A percentile compares a stretch with the other conserved stretches of the same genome.
Evolutionary conservation across 2,329 filamentous ascomycete species (phyloP).

Genomic region (Dothideomycetes sp.): DNA sequence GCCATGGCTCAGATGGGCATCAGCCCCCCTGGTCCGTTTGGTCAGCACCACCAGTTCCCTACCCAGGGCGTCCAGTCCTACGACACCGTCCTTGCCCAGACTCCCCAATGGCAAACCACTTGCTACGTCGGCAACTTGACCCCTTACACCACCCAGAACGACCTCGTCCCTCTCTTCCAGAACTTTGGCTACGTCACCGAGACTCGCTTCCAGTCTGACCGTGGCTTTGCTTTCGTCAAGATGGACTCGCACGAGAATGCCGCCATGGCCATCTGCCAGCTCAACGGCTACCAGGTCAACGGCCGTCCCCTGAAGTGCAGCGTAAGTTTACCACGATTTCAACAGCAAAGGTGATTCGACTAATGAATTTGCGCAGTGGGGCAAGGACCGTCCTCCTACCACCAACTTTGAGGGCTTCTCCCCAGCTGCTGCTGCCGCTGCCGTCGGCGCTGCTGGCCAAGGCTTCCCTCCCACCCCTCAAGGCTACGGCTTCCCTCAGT

Average conservation of each 20-base stretch:
- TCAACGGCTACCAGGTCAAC: conserved; percentile 97
- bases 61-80: conserved; percentile 95
- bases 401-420: conserved; percentile 68
- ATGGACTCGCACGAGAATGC: conserved; percentile 98
- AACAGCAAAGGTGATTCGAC: conserved; percentile 17
- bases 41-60: conserved; percentile 86
- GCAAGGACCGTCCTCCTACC: conserved; percentile 92
- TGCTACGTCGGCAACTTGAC: conserved; percentile 97
- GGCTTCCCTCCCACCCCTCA: conserved; percentile 64
- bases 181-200: conserved; percentile 98
- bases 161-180: conserved; percentile 94
- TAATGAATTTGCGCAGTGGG: conserved; percentile 59
- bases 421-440: conserved; percentile 58
- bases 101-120: conserved; percentile 95
- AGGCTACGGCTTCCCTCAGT: conserved; percentile 83
- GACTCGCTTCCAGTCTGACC: conserved; percentile 94
- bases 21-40: conserved; percentile 92
- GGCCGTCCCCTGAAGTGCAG: conserved; percentile 96
- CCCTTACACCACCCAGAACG: conserved; percentile 92
- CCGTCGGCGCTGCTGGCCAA: conserved; percentile 50
- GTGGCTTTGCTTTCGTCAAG: conserved; percentile 97
- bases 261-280: conserved; percentile 94
- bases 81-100: conserved; percentile 92
- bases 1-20: conserved; percentile 96
- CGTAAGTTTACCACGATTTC: conserved; percentile 52